Conservation (phyloP, 805 yeast genomes). For the Ogataea pignaliae region DNA sequence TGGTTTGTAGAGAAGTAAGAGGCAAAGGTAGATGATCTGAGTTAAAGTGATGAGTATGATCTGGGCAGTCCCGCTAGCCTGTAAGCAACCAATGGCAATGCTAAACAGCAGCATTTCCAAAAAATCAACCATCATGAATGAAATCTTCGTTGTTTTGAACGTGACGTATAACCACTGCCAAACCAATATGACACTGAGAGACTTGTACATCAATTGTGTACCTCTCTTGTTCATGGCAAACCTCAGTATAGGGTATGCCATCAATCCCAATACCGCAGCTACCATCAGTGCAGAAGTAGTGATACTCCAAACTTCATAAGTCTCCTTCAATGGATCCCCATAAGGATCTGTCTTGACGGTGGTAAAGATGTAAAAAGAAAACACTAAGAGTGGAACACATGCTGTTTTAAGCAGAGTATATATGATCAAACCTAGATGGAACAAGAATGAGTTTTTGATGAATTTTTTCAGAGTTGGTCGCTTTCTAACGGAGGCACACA, state of each 20-base stretch:
- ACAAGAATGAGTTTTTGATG: slow-evolving; percentile 20
- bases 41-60: slow-evolving; percentile 34
- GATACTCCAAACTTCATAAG: slow-evolving; percentile 20
- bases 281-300: slow-evolving; percentile 32
- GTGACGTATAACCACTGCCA: slow-evolving; percentile 44
- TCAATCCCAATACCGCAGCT: slow-evolving; percentile 30
- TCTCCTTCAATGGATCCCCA: slow-evolving; percentile 12
- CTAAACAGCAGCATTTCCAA: slow-evolving; percentile 32
- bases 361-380: slow-evolving; percentile 28
- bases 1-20: slow-evolving; percentile 27
- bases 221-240: slow-evolving; percentile 24
- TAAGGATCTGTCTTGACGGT: slow-evolving; percentile 12
- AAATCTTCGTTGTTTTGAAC: slow-evolving; percentile 38
- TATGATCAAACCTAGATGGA: slow-evolving; percentile 32
- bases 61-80: slow-evolving; percentile 41
- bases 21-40: slow-evolving; percentile 30
- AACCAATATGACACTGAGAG: slow-evolving; percentile 39
- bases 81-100: slow-evolving; percentile 41
- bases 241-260: slow-evolving; percentile 31
- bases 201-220: slow-evolving; percentile 38
- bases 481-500: slow-evolving; percentile 6
- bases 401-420: slow-evolving; percentile 32
- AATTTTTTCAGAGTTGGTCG: slow-evolving; percentile 11
- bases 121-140: slow-evolving; percentile 36
- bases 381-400: slow-evolving; percentile 40